Evolutionary conservation across 2,329 filamentous ascomycete species (phyloP), one percentile per base, ranked within the genome.

Genomic region (Cladobotryum mycophilum): DNA sequence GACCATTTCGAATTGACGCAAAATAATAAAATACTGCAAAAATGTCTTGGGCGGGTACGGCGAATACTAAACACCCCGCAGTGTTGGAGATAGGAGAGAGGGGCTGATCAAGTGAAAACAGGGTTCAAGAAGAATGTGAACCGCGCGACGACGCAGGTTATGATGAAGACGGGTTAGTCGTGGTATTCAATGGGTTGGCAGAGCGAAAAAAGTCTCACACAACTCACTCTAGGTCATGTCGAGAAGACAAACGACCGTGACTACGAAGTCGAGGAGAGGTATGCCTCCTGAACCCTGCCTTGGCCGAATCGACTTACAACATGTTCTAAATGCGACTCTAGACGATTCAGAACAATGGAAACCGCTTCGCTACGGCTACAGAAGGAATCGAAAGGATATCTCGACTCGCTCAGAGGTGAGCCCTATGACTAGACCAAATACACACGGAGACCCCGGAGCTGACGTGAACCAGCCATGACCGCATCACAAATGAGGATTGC

Each of bases 401-500:
- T 99, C 48, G 95, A 99, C 73, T 96, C 90, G 15, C 77, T 99
- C 61, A 83, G 93, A 84, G 88, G 88, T 91, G 62, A 49, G 58
- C 54, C 43, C 7, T 6, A 9, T n/a, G 33, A 6, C 8, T 30
- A 18, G 17, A 34, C 6, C 41, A 20, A 30, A 35, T 30, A n/a
- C 9, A 15, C 30, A 17, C 44, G 17, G 34, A n/a, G 36, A 4
- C n/a, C 18, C 18, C 15, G 45, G 35, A 15, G n/a, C 45, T 47
- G n/a, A 47, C 34, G 6, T 8, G 18, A 3, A 20, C 30, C 58
- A 90, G 92, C 93, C 60, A 99, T 99, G 93, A 99, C 93, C 14
- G 92, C 93, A 47, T 96, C 91, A 48, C 93, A 99, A 73, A 97
- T 99, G 92, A 86, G 92, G 65, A 97, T 99, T 69, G 93, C 93